Conservation (phyloP, 2,329 filamentous ascomycete species). For the Fusarium nematophilum region DNA sequence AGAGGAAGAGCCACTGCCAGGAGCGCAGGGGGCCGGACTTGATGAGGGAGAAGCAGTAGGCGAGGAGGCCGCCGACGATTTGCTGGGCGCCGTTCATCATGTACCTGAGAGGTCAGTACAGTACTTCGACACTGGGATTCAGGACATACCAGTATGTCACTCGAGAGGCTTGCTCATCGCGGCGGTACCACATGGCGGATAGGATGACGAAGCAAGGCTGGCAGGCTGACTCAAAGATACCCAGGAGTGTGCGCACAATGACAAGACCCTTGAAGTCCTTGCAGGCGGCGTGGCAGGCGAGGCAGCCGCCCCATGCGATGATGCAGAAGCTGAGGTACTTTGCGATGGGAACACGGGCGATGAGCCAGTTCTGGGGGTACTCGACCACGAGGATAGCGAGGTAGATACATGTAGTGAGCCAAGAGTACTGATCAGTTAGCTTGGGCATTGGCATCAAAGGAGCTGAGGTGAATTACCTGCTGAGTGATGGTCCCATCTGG, state of each 20-base stretch:
- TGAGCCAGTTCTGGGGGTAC: slow-evolving; percentile 72
- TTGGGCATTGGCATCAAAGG: background rate
- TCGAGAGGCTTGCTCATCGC: slow-evolving; percentile 73
- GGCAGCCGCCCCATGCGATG: slow-evolving; percentile 69
- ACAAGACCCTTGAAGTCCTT: slow-evolving; percentile 70
- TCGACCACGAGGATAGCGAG: slow-evolving; percentile 77
- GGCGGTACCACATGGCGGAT: slow-evolving; percentile 76
- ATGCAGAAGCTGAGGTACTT: slow-evolving; percentile 75
- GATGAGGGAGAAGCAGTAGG: slow-evolving; percentile 70
- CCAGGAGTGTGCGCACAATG: slow-evolving; percentile 71
- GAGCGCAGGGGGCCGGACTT: slow-evolving; percentile 65
- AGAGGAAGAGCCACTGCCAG: slow-evolving; percentile 77
- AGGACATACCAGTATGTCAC: slow-evolving; percentile 73
- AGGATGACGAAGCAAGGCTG: slow-evolving; percentile 76
- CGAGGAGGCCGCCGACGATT: slow-evolving; percentile 76
- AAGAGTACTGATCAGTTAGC: slow-evolving; percentile 66
- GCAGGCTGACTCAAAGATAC: slow-evolving; percentile 76
- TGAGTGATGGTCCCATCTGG: slow-evolving; percentile 44
- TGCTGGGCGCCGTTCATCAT: slow-evolving; percentile 83
- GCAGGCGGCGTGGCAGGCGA: slow-evolving; percentile 71
- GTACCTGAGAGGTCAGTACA: slow-evolving; percentile 54
- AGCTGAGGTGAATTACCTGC: slow-evolving; percentile 17
- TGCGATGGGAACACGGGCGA: slow-evolving; percentile 72
- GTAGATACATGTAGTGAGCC: slow-evolving; percentile 80
- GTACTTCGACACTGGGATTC: too few relatives aligned